phyloP scores from a whole-genome alignment of 1,284 basidiomycete species.

The Cutaneotrichosporon sp. region DNA sequence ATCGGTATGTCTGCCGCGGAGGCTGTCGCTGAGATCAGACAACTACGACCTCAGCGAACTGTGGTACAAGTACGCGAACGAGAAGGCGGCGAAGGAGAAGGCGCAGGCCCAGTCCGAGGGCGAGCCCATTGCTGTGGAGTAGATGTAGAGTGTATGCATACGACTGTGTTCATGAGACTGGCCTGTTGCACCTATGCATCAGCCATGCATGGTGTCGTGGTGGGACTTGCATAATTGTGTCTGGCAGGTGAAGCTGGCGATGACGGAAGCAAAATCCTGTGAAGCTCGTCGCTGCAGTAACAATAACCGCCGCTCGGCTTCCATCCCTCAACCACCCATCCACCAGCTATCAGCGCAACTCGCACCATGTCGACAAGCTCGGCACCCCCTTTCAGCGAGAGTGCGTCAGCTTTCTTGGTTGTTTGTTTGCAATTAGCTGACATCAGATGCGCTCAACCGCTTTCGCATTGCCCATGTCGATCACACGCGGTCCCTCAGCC shows the following conservation, averaged over 20 bases:
- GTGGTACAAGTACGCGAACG: slow-evolving; percentile 49
- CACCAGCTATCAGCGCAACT: neutral
- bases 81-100: slow-evolving; percentile 41
- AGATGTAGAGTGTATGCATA: slow-evolving; percentile 24
- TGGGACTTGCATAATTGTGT: neutral
- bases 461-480: slow-evolving; percentile 41
- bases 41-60: slow-evolving; percentile 50
- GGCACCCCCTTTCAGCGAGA: slow-evolving; percentile 15
- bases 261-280: slow-evolving; percentile 15
- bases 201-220: too few relatives aligned
- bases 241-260: neutral
- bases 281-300: too few relatives aligned
- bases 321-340: neutral
- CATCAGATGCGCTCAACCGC: slow-evolving; percentile 38
- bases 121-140: slow-evolving; percentile 41
- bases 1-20: slow-evolving; percentile 59
- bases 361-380: neutral
- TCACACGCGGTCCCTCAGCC: slow-evolving; percentile 28
- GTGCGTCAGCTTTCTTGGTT: slow-evolving; percentile 21
- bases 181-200: too few relatives aligned
- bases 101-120: slow-evolving; percentile 18
- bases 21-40: slow-evolving; percentile 22
- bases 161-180: neutral
- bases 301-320: neutral
- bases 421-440: neutral